A percentile compares a stretch with the other conserved stretches of the same genome.
Conservation (phyloP, 345 rosid species). For the Rubroshorea leprosula region DNA sequence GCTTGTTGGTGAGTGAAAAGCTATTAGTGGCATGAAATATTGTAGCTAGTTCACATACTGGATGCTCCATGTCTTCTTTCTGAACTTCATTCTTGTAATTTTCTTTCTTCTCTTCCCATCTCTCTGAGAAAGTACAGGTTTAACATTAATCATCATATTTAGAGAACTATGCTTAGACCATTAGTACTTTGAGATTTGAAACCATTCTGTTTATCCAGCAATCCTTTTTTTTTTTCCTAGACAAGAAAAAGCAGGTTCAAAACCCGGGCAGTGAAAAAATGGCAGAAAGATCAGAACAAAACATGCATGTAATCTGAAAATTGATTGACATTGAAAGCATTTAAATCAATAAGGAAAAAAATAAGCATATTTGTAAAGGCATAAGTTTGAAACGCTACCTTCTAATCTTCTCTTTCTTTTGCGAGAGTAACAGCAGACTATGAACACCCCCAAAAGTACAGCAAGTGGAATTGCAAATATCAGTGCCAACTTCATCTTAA, state of each 20-base stretch:
- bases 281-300: too few species aligned
- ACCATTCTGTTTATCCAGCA: too few species aligned
- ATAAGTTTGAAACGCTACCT: not conserved
- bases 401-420: not conserved
- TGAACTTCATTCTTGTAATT: not conserved
- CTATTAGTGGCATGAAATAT: conserved; percentile 21
- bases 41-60: conserved; percentile 22
- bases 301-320: too few species aligned
- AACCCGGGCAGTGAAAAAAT: too few species aligned
- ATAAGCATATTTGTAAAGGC: not conserved
- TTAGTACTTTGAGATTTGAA: too few species aligned
- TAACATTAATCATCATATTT: not conserved
- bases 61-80: conserved; percentile 26
- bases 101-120: not conserved
- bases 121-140: not conserved
- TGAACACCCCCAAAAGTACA: not conserved
- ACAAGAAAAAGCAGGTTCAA: too few species aligned
- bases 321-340: too few species aligned
- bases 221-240: too few species aligned
- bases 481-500: not conserved
- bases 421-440: not conserved
- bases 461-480: not conserved
- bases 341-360: too few species aligned
- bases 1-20: conserved; percentile 27
- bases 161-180: too few species aligned